Evolutionary conservation across 805 yeast species (phyloP).

Genomic region (Vanderwaltozyma verrucispora): DNA sequence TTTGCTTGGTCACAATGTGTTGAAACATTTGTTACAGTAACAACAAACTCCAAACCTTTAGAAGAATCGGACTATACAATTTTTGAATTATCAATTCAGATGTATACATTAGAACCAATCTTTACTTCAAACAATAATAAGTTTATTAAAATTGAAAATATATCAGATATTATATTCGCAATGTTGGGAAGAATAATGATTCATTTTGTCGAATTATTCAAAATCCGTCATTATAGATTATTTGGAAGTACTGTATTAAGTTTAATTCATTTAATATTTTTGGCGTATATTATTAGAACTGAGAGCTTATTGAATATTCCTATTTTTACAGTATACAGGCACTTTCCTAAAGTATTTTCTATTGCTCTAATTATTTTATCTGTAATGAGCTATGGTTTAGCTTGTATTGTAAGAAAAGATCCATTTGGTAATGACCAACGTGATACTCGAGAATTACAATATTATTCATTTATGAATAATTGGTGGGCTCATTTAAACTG

Average conservation of each 20-base stretch:
- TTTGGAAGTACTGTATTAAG: slow-evolving; percentile 57
- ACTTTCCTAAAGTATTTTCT: slow-evolving; percentile 45
- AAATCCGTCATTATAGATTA: slow-evolving; percentile 44
- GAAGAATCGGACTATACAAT: slow-evolving; percentile 22
- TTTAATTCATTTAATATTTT: slow-evolving; percentile 31
- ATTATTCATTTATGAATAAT: slow-evolving; percentile 30
- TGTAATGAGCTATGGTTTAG: slow-evolving; percentile 41
- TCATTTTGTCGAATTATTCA: slow-evolving; percentile 52
- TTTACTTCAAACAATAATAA: background rate
- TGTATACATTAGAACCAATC: slow-evolving; percentile 7
- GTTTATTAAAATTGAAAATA: no score
- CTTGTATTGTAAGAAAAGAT: slow-evolving; percentile 45
- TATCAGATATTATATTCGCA: slow-evolving; percentile 37
- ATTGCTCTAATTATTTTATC: slow-evolving; percentile 51
- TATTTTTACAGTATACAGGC: slow-evolving; percentile 44
- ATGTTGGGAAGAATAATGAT: slow-evolving; percentile 47
- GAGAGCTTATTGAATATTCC: slow-evolving; percentile 38
- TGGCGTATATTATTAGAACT: slow-evolving; percentile 45
- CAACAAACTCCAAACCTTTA: slow-evolving; percentile 29
- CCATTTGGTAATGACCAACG: slow-evolving; percentile 8
- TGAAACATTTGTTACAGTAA: slow-evolving; percentile 43
- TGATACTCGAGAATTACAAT: slow-evolving; percentile 19
- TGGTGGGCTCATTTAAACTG: slow-evolving; percentile 23
- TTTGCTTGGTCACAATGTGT: slow-evolving; percentile 36
- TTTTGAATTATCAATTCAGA: slow-evolving; percentile 21